Base-by-base conservation (phyloP, 2,329 filamentous ascomycete genomes). In the Calonectria naviculata region DNA sequence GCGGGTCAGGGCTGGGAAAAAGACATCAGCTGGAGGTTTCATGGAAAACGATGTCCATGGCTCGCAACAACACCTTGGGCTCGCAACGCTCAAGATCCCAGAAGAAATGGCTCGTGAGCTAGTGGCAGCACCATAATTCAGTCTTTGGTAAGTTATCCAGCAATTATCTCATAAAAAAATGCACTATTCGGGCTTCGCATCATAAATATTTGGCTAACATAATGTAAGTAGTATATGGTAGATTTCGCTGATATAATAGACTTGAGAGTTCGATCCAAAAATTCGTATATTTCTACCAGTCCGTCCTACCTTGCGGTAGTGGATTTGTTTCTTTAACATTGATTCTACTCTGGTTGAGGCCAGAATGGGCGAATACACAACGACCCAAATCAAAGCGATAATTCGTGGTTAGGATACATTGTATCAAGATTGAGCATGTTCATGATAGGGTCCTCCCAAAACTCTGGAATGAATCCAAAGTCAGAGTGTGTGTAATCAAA, bases 21-120 rank as follows among this genome's bases (percentile, higher is more conserved):
- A 65, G n/a, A 71, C 68, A 1, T 72, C 75, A 1, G 75, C 75
- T 0, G 75, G 75, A 1, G 73, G 75, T 0, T 77, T 77, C 26
- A 77, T 77, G 75, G 75, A 77, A 36, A 76, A 52, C 8, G 75
- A 77, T 19, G 73, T 77, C 1, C 75, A 77, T 12, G 75, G 75
- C 0, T 77, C 75, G 0, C 75, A 77, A 28, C 72, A 77, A 21
- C 75, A 77, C 42, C 29, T 71, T 15, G 75, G 75, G 0, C 65
- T 77, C 24, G 71, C 74, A 0, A 74, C 63, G 3, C 19, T 77
- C 1, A 67, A 58, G 13, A 17, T 77, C 1, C 63, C 73, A 7
- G 19, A 29, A 5, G 21, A 31, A 26, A 38, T 24, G 29, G 34
- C 15, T 9, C 19, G 24, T 7, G 34, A 24, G 3, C 31, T 38